A percentile compares a stretch with the other conserved stretches of the same genome.
Evolutionary conservation across 2,329 filamentous ascomycete species (phyloP).

Genomic region (Xylariaceae sp.): DNA sequence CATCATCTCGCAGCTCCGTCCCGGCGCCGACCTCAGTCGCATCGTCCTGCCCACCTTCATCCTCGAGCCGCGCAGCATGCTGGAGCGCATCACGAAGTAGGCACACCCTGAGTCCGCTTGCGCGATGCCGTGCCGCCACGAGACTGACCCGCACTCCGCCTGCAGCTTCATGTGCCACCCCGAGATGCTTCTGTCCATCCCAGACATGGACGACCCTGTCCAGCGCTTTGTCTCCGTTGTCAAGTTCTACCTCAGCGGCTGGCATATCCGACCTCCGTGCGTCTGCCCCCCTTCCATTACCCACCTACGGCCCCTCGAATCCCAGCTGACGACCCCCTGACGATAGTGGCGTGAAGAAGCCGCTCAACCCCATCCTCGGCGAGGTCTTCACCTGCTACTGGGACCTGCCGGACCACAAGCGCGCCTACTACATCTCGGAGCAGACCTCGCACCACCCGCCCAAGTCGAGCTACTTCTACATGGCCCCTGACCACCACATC

Average conservation of each 20-base stretch:
- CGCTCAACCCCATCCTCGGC: slow-evolving; percentile 90
- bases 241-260: slow-evolving; percentile 96
- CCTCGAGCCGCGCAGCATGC: slow-evolving; percentile 92
- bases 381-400: slow-evolving; percentile 94
- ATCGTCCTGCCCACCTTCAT: slow-evolving; percentile 97
- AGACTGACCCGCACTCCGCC: slow-evolving; percentile 8
- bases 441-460: slow-evolving; percentile 97
- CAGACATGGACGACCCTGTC: slow-evolving; percentile 79
- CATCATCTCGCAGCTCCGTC: slow-evolving; percentile 94
- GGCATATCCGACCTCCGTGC: slow-evolving; percentile 97
- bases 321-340: slow-evolving; percentile 7
- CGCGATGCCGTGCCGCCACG: background rate
- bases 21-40: slow-evolving; percentile 88
- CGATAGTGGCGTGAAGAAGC: slow-evolving; percentile 89
- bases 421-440: slow-evolving; percentile 92
- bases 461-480: slow-evolving; percentile 98
- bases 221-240: slow-evolving; percentile 90
- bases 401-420: slow-evolving; percentile 78
- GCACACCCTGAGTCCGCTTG: slow-evolving; percentile 23
- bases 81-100: slow-evolving; percentile 97
- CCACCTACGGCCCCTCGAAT: slow-evolving; percentile 3
- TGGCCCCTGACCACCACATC: slow-evolving; percentile 88
- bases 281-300: slow-evolving; percentile 28
- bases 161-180: slow-evolving; percentile 97
- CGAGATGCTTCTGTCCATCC: slow-evolving; percentile 85